Conservation (phyloP, 2,329 filamentous ascomycete genomes). For the Pseudogymnoascus sp. region DNA sequence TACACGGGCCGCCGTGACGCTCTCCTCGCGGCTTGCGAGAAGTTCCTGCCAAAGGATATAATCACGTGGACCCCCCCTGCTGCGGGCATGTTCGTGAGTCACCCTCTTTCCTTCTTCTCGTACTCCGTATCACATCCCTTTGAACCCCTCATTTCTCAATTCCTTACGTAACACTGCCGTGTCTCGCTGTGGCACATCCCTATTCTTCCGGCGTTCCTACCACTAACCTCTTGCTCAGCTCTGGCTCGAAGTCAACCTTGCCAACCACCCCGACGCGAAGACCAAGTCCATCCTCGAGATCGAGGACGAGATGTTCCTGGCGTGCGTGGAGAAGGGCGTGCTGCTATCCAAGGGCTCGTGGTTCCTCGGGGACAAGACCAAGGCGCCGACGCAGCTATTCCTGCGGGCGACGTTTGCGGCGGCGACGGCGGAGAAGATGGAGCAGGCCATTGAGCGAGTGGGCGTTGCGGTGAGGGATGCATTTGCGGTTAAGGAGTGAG, state of each 20-base stretch:
- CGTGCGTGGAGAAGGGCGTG: conserved; percentile 66
- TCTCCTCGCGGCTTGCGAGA: conserved; percentile 72
- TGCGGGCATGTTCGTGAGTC: conserved; percentile 89
- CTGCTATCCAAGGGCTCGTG: conserved; percentile 79
- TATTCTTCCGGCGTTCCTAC: background rate
- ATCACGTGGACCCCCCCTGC: conserved; percentile 71
- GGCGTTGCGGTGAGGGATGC: conserved; percentile 60
- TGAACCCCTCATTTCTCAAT: background rate
- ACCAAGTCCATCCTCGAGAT: conserved; percentile 52
- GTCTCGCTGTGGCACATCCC: background rate
- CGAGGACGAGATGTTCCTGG: conserved; percentile 80
- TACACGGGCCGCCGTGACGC: conserved; percentile 74
- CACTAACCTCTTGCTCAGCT: conserved; percentile 37
- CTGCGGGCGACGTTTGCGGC: conserved; percentile 88
- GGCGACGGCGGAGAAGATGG: conserved; percentile 62
- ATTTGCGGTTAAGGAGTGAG: conserved; percentile 35
- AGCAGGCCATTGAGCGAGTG: conserved; percentile 64
- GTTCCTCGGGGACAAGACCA: conserved; percentile 53
- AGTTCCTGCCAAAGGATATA: conserved; percentile 62
- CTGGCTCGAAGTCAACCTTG: conserved; percentile 64
- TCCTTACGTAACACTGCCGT: background rate
- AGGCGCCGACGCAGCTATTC: conserved; percentile 57
- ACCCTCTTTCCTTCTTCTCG: background rate
- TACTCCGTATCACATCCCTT: background rate
- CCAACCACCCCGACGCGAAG: conserved; percentile 52